Conservation (phyloP, 768 basidiomycete genomes). For the Mycena floridula region DNA sequence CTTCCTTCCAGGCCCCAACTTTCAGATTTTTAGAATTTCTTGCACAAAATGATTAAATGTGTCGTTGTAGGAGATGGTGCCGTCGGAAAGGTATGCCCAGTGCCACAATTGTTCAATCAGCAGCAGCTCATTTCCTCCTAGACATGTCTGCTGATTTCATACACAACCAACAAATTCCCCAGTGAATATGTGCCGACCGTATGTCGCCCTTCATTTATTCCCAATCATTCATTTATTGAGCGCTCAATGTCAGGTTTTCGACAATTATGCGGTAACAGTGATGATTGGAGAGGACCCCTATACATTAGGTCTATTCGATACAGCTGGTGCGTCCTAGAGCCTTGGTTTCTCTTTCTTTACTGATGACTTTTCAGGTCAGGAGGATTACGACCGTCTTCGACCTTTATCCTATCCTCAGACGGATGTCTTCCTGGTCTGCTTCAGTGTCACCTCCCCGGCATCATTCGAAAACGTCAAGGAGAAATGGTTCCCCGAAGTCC, state of each 20-base stretch:
- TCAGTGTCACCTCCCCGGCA: constrained; percentile 96
- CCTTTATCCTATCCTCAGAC: constrained; percentile 99
- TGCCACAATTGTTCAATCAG: not conserved
- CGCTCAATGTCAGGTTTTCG: constrained; percentile 83
- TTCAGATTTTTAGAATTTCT: not conserved
- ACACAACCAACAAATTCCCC: constrained; percentile 97
- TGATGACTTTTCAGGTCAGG: constrained; percentile 63
- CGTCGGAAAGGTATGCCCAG: constrained; percentile 84
- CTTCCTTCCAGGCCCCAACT: not conserved
- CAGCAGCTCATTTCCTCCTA: constrained; percentile 22
- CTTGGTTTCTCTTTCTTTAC: constrained; percentile 1
- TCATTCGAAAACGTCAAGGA: constrained; percentile 99
- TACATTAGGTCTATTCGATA: constrained; percentile 97
- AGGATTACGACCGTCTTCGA: constrained; percentile 99
- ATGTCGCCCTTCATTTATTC: constrained; percentile 25
- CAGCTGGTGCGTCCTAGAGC: constrained; percentile 70
- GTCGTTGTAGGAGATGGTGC: constrained; percentile 98
- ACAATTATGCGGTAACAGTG: constrained; percentile 99
- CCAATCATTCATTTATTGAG: too few relatives aligned
- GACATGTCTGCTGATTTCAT: constrained; percentile 96
- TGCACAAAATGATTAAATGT: constrained; percentile 78
- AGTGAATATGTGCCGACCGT: constrained; percentile 99
- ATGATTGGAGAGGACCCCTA: constrained; percentile 99
- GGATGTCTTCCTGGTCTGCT: constrained; percentile 99
- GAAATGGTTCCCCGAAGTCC: constrained; percentile 99